Base-by-base conservation (phyloP, 371 early-diverging fungal genomes). In the Funneliformis caledonium region DNA sequence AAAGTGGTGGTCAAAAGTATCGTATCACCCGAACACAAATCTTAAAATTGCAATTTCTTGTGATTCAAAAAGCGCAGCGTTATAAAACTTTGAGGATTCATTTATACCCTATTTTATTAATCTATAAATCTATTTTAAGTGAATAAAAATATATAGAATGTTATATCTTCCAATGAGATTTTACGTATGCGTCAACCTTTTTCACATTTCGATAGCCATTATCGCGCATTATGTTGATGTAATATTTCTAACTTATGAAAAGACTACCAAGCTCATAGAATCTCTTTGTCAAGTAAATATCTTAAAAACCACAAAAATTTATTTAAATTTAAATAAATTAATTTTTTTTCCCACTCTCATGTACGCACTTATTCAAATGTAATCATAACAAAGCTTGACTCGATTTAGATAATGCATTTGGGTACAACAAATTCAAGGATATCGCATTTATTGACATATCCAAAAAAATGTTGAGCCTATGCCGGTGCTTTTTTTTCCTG, bases 181-280 rank as follows among this genome's bases (percentile, higher is more conserved):
- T 62, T 62, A 26, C 3, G 9, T 48, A 72, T 37, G 14, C 42
- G 14, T 42, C 14, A 68, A 68, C 42, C 4, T 26, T 26, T 26
- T 26, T 26, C 26, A 26, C 26, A 26, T 26, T 26, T 26, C 26
- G 26, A 26, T 26, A 26, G 26, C 26, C 26, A 42, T 42, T 42
- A 42, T 19, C 11, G 33, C 76, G 6, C 45, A 45, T 43, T 47
- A 62, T 9, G 76, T 76, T 31, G 78, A 78, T 78, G 26, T 67
- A 3, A 43, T 26, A 10, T 78, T 78, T 19, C 33, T 78, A 52
- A 65, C 78, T 31, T 11, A 26, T 12, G 47, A 78, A 26, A 67
- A 78, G 19, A 50, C 78, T 56, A 14, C 6, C 26, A n/a, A 12
- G 14, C 33, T 76, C 16, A 33, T 61, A 60, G 8, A 37, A 16